These are phyloP conservation scores for Lactarius trivialis DNA, from an alignment of 768 basidiomycete genomes.

Conservation along the genomic window DNA sequence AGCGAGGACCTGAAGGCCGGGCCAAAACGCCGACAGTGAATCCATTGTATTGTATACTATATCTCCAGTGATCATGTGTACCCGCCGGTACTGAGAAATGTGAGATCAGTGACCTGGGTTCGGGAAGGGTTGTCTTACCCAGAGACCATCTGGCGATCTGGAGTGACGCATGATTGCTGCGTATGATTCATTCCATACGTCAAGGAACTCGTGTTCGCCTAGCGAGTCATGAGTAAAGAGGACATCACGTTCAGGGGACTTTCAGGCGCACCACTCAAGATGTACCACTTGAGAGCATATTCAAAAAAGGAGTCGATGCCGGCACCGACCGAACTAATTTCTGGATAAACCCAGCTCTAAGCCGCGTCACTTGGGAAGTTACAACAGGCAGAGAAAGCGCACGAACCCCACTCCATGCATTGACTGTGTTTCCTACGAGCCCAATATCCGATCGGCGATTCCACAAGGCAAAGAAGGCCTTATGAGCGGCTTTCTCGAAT, in stretches of 20 bases:
- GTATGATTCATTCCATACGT: constrained; percentile 35
- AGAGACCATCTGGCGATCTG: constrained; percentile 78
- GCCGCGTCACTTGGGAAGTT: background rate
- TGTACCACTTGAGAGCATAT: constrained; percentile 89
- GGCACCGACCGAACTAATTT: constrained; percentile 79
- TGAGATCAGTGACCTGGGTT: background rate
- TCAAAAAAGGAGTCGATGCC: constrained; percentile 97
- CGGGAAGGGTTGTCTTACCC: constrained; percentile 45
- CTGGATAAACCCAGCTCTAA: constrained; percentile 71
- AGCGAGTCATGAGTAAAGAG: background rate
- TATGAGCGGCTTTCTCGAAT: constrained; percentile 85
- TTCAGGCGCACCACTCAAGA: constrained; percentile 59
- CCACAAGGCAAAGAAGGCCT: constrained; percentile 92
- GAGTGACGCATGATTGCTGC: constrained; percentile 65
- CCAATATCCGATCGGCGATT: constrained; percentile 80
- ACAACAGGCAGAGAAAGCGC: background rate
- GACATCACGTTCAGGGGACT: background rate
- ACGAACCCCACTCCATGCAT: constrained; percentile 73
- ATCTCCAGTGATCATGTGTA: constrained; percentile 64
- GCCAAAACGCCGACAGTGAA: constrained; percentile 94
- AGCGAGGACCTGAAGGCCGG: constrained; percentile 86
- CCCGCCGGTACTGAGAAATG: constrained; percentile 63
- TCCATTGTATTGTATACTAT: constrained; percentile 77
- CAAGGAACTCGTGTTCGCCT: constrained; percentile 36
- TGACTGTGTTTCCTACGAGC: constrained; percentile 84